phyloP scores from a whole-genome alignment of 495 filamentous ascomycete genomes.

The Tuber indicum region DNA sequence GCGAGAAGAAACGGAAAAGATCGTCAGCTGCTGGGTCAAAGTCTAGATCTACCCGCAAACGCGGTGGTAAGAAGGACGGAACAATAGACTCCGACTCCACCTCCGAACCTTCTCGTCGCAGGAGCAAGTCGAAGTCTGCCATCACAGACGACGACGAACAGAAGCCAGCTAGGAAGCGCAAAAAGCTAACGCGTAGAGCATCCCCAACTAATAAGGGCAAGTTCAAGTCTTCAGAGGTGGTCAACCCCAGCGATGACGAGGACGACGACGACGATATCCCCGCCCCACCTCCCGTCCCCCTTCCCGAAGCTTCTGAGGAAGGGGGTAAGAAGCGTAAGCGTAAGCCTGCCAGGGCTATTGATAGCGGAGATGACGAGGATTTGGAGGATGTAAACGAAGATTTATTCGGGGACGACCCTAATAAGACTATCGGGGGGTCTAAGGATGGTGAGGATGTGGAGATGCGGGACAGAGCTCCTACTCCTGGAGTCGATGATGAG shows the following conservation, averaged over 20 bases:
- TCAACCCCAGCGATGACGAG: slow-evolving; percentile 63
- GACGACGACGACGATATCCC: slow-evolving; percentile 45
- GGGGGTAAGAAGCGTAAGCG: slow-evolving; percentile 30
- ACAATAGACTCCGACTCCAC: slow-evolving; percentile 49
- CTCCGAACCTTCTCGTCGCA: slow-evolving; percentile 40
- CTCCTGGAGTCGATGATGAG: slow-evolving; percentile 26
- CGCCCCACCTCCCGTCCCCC: slow-evolving; percentile 1
- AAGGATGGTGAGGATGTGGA: slow-evolving; percentile 31
- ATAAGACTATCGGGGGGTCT: slow-evolving; percentile 15
- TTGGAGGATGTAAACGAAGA: slow-evolving; percentile 30
- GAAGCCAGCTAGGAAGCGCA: slow-evolving; percentile 54
- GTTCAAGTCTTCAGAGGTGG: slow-evolving; percentile 73
- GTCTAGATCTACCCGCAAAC: slow-evolving; percentile 7
- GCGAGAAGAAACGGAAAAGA: slow-evolving; percentile 64
- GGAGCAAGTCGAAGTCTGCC: slow-evolving; percentile 39
- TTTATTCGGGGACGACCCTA: slow-evolving; percentile 29
- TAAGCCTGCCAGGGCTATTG: slow-evolving; percentile 31
- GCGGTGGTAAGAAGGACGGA: slow-evolving; percentile 60
- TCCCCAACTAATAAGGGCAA: slow-evolving; percentile 47
- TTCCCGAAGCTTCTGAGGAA: slow-evolving; percentile 9
- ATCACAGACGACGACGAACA: slow-evolving; percentile 50
- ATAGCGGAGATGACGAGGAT: slow-evolving; percentile 37
- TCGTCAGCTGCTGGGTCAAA: slow-evolving; percentile 42
- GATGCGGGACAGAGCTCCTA: slow-evolving; percentile 33
- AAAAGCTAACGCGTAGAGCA: slow-evolving; percentile 52